Evolutionary conservation across 495 filamentous ascomycete species (phyloP), one percentile per base, ranked within the genome.

Genomic region (Penicillium goetzii): DNA sequence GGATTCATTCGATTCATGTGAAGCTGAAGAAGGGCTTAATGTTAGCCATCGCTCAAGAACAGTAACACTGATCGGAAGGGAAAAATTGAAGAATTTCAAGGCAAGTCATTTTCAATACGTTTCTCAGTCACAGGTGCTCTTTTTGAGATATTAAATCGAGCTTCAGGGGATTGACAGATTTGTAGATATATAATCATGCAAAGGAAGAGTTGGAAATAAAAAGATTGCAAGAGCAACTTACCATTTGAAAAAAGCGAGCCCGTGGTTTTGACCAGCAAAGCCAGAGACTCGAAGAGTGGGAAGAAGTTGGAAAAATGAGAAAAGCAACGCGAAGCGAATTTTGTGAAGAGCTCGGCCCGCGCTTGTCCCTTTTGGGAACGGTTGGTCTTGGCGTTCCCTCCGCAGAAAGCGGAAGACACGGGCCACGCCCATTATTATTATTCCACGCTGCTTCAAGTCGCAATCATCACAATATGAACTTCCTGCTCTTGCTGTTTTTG

Each of bases 121-220:
- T 82, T 80, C 78, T 82, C 78, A 82, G 66, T 81, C 79, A 81
- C 72, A 65, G 68, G 64, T 76, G 74, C 80, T 78, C 77, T 72
- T 71, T 72, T 68, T 74, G 73, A 78, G 73, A 77, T 78, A 71
- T 74, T 66, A 68, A 72, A 72, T 21, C 67, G 76, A 79, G 78
- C 74, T 75, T 93, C 90, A 91, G 90, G 81, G 88, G 90, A 93
- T 93, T 93, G 90, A 93, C 90, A 93, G 90, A 93, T 93, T 85
- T 81, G 76, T 81, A 83, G 79, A 76, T 83, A 69, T 86, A 79
- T 91, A 91, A 92, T 91, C 89, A 90, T 90, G 78, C 78, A 78
- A 79, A 10, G 26, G 7, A n/a, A 73, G 26, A 19, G 30, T 30
- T 59, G 17, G 3, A 17, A 65, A 55, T 41, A 40, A 38, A 36